Evolutionary conservation across 805 yeast genomes (phyloP).

Genomic region (Tetrapisispora arboricola): DNA sequence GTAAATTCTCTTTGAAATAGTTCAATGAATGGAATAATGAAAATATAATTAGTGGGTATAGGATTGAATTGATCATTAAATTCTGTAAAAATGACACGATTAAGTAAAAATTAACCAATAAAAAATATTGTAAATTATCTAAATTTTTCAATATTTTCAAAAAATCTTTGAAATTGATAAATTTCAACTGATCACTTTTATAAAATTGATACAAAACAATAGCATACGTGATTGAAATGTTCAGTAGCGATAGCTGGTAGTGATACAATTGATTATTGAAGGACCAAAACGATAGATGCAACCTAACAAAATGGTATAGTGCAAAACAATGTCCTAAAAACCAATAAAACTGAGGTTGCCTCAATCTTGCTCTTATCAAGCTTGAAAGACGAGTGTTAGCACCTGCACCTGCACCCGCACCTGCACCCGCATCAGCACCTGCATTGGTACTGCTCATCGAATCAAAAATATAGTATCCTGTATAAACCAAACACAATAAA

Average conservation of each 20-base stretch:
- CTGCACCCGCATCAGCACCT: neutral
- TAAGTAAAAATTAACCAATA: conserved; percentile 33
- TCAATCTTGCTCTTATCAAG: conserved; percentile 8
- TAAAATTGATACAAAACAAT: conserved; percentile 54
- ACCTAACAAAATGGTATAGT: conserved; percentile 31
- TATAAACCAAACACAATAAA: too few relatives aligned
- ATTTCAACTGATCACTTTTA: conserved; percentile 31
- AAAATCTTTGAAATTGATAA: conserved; percentile 28
- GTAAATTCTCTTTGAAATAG: conserved; percentile 43
- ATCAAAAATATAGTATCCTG: too few relatives aligned
- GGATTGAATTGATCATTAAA: conserved; percentile 35
- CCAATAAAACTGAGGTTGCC: conserved; percentile 62
- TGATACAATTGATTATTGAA: conserved; percentile 26
- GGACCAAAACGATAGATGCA: conserved; percentile 35
- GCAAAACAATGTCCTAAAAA: conserved; percentile 50
- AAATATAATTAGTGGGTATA: conserved; percentile 52
- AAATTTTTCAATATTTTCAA: conserved; percentile 23
- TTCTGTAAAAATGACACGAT: conserved; percentile 35
- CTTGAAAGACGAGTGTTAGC: neutral
- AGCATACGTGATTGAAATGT: conserved; percentile 48
- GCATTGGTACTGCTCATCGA: neutral
- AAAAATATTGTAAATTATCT: conserved; percentile 57
- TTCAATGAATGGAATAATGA: conserved; percentile 56
- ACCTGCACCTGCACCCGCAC: neutral
- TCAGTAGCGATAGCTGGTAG: conserved; percentile 36